Evolutionary conservation across 2,329 filamentous ascomycete species (phyloP), one percentile per base, ranked within the genome.

Genomic region (Sporothrix variecibatus): DNA sequence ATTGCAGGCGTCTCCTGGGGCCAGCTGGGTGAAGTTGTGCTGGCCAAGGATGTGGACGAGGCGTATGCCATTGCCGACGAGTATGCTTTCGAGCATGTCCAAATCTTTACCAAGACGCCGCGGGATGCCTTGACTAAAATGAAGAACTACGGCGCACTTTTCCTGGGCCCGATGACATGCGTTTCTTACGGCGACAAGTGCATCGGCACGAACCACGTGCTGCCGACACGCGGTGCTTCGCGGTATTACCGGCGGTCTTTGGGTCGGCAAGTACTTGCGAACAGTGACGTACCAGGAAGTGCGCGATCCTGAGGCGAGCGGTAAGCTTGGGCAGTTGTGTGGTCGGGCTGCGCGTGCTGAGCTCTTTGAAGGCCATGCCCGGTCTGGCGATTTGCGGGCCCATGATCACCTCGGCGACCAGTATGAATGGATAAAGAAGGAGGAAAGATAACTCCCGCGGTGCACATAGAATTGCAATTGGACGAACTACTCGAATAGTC

Each of bases 201-300:
- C 49, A 88, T 88, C 74, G 86, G 86, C 1, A 88, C 86, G 2
- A 88, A 88, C 77, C 86, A 88, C 76, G 86, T 88, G 2, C 80
- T 88, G 0, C 86, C 87, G 0, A 88, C 86, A 0, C 80, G 82
- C 1, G 82, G 82, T 26, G 86, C 85, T 0, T 83, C 84, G 0
- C 79, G 84, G 2, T 88, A 86, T 76, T 76, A 88, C 86, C 0
- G 86, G 86, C 1, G 86, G 86, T 1, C 80, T 88, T 3, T 88
- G 86, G 86, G 86, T 88, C 1, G 86, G 86, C n/a, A 88, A 88
- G 77, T 88, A 82, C 75, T 79, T 88, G 20, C 82, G 83, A 46
- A 88, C 86, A 0, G 81, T 83, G n/a, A 88, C 87, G 0, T 88
- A 88, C 76, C 86, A 88, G 76, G 85, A 87, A 75, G 86, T 88